These are phyloP conservation scores for Pseudogymnoascus verrucosus DNA, from an alignment of 2,329 filamentous ascomycete genomes.

Conservation along the genomic window DNA sequence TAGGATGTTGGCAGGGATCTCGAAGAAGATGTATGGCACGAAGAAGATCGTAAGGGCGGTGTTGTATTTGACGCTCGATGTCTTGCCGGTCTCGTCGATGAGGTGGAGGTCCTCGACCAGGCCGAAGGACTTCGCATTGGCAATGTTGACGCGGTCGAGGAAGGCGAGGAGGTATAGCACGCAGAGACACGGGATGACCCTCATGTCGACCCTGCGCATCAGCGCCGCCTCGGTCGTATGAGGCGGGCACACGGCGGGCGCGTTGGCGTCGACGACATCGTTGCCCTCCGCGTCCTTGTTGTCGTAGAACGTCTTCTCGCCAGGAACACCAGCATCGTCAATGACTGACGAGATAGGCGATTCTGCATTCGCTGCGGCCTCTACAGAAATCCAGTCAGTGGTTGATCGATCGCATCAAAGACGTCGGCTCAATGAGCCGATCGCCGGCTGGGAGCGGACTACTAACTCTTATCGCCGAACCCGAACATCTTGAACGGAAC, in stretches of 20 bases:
- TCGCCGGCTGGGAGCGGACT: not conserved
- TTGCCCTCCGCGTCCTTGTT: conserved; percentile 2
- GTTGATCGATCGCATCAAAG: not conserved
- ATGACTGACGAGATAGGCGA: not conserved
- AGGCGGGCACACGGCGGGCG: conserved; percentile 24
- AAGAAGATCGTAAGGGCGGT: conserved; percentile 75
- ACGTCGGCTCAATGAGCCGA: not conserved
- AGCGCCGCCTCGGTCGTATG: conserved; percentile 49
- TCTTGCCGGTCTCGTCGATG: conserved; percentile 12
- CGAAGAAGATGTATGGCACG: conserved; percentile 64
- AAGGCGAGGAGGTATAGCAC: conserved; percentile 66
- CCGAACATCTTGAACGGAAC: not conserved
- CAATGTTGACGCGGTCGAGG: conserved; percentile 68
- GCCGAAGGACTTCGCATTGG: conserved; percentile 64
- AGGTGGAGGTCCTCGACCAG: conserved; percentile 56
- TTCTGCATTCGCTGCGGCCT: not conserved
- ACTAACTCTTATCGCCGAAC: conserved; percentile 6
- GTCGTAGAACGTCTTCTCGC: not conserved
- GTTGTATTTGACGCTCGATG: conserved; percentile 55
- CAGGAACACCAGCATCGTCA: not conserved
- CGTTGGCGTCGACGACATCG: conserved; percentile 20
- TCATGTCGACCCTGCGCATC: conserved; percentile 62
- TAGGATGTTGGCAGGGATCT: conserved; percentile 67
- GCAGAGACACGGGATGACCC: conserved; percentile 64
- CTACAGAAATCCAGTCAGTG: not conserved